A percentile compares a stretch with the other conserved stretches of the same genome.
Evolutionary conservation across 176 grass and related monocot genomes (phyloP).

Genomic region (Ensete ventricosum): DNA sequence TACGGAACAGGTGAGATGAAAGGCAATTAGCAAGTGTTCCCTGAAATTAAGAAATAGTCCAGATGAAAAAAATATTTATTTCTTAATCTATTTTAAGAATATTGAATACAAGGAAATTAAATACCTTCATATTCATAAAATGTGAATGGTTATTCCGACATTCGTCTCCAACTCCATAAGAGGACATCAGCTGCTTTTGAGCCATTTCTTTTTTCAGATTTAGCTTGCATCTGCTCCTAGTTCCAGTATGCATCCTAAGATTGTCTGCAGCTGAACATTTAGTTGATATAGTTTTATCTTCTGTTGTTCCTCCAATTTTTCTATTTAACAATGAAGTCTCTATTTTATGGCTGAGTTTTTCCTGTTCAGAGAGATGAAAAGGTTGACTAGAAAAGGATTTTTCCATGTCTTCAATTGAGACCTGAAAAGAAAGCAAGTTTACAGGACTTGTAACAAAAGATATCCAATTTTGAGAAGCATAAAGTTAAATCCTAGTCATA

Average conservation of each 20-base stretch:
- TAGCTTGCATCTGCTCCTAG: conserved; percentile 30
- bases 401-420: conserved; percentile 22
- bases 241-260: conserved; percentile 23
- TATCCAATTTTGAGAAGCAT: too few species aligned
- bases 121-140: too few species aligned
- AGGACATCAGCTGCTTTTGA: not conserved
- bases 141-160: not conserved
- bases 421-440: conserved; percentile 19
- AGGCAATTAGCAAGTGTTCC: conserved; percentile 35
- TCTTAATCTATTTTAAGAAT: conserved; percentile 18
- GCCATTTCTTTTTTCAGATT: conserved; percentile 24
- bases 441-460: too few species aligned
- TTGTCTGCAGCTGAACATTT: conserved; percentile 17
- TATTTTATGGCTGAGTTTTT: conserved; percentile 12
- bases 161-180: not conserved
- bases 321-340: conserved; percentile 21
- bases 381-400: conserved; percentile 26
- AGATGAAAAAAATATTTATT: conserved; percentile 6
- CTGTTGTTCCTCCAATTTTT: conserved; percentile 11
- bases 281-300: conserved; percentile 20
- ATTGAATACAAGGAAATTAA: not conserved
- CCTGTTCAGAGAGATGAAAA: conserved; percentile 18
- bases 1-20: conserved; percentile 43
- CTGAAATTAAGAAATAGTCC: conserved; percentile 31
- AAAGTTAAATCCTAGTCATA: too few species aligned